Percentiles rank a stretch among this genome's conserved stretches.
phyloP scores from a whole-genome alignment of 164 flowering plant genomes.

The Nelumbo lutea region DNA sequence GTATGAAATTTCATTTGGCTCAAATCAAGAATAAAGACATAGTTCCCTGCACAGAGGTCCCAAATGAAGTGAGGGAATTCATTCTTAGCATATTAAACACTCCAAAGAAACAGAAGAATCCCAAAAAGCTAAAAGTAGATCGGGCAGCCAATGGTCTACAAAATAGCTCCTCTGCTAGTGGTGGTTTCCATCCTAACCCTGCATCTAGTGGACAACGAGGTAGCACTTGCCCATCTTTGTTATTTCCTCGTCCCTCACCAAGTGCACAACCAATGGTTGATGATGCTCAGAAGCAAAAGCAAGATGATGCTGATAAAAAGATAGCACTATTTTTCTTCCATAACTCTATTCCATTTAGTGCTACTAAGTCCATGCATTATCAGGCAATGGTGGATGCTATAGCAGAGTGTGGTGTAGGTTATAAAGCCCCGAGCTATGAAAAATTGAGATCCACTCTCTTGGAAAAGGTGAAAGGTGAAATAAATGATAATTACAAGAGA shows the following conservation, averaged over 20 bases:
- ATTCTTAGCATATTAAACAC: constrained; percentile 46
- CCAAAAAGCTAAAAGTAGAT: constrained; percentile 47
- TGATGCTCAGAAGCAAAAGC: constrained; percentile 47
- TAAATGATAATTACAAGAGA: constrained; percentile 36
- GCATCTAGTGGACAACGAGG: constrained; percentile 55
- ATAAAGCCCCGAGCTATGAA: constrained; percentile 56
- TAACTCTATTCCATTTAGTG: constrained; percentile 55
- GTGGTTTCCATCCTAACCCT: constrained; percentile 45
- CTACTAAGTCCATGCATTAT: constrained; percentile 57
- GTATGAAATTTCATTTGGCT: constrained; percentile 77
- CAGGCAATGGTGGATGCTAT: constrained; percentile 67
- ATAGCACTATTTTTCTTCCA: constrained; percentile 61
- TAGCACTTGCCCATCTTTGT: constrained; percentile 52
- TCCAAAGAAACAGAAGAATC: constrained; percentile 53
- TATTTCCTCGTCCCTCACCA: constrained; percentile 44
- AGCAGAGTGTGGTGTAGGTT: constrained; percentile 58
- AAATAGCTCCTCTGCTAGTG: constrained; percentile 68
- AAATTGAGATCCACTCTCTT: constrained; percentile 44
- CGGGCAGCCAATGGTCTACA: constrained; percentile 37
- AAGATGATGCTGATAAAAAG: constrained; percentile 53
- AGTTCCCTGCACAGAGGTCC: constrained; percentile 63
- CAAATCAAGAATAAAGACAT: constrained; percentile 72
- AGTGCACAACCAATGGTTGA: constrained; percentile 30
- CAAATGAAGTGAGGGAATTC: constrained; percentile 49
- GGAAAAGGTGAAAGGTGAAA: constrained; percentile 49